Evolutionary conservation across 768 basidiomycete genomes (phyloP), one percentile per base, ranked within the genome.

Genomic region (Royoungia palumana): DNA sequence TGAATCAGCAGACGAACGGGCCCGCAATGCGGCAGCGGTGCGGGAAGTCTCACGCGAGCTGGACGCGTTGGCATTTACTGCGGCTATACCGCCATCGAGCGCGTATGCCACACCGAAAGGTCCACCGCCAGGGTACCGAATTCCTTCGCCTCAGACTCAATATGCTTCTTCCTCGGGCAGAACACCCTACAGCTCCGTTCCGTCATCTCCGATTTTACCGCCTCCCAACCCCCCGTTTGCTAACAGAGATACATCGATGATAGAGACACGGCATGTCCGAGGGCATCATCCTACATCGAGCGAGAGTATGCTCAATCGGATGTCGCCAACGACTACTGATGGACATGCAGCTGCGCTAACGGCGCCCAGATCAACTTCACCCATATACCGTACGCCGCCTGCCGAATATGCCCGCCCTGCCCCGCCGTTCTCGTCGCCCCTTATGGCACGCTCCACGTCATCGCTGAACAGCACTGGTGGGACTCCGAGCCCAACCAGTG

Each of bases 11-110:
- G 77, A 82, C 11, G 83, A 85, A 54, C 69, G 64, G 4, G 72
- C 71, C n/a, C 72, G 79, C 24, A 80, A 83, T 55, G 80, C 78
- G 2, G 87, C 85, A 16, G 85, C 82, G 22, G 85, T 85, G 5
- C 75, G 80, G 16, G 85, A 85, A 61, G 74, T 89, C 1, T 77
- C 77, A 12, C 75, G 79, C 12, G 87, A 87, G 59, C 57, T 87
- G 41, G 82, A 85, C 47, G 72, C 79, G 17, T 65, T 87, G 16
- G 73, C 70, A 48, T 76, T 73, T 52, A 66, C 55, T 46, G 61
- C 73, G 1, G 59, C 62, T 41, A 47, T 51, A 13, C 53, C 61
- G 2, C 20, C 54, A 4, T 35, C 50, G 19, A 54, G 46, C 22
- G 55, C 51, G 16, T 59, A 58, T 44, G 39, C 40, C 11, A 54